phyloP scores from a whole-genome alignment of 768 basidiomycete genomes.

The Crepidotus variabilis region DNA sequence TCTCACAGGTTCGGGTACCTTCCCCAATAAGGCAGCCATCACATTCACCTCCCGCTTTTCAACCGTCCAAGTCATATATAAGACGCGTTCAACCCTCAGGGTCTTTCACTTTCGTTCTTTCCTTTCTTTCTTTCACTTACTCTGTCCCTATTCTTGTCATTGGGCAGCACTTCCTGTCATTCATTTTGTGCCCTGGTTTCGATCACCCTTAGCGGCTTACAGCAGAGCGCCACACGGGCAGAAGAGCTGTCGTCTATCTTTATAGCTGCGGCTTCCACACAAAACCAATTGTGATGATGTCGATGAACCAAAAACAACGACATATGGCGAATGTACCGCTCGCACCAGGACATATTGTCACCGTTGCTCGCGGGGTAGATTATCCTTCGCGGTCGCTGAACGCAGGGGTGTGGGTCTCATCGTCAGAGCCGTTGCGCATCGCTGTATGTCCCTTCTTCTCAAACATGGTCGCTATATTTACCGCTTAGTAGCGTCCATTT shows the following conservation, averaged over 20 bases:
- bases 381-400: background rate
- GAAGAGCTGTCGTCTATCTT: no score
- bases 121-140: background rate
- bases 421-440: constrained; percentile 2
- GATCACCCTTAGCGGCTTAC: no score
- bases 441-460: background rate
- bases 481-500: background rate
- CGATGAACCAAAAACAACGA: background rate
- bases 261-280: no score
- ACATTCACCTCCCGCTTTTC: background rate
- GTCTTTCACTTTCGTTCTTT: background rate
- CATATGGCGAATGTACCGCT: background rate
- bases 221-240: no score
- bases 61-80: background rate
- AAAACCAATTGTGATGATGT: background rate
- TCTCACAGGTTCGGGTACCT: background rate
- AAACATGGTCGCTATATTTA: background rate
- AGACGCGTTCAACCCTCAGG: background rate
- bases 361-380: background rate
- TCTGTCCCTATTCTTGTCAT: background rate
- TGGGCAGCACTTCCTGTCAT: background rate
- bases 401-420: background rate
- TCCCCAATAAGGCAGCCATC: background rate
- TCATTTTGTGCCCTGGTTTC: background rate
- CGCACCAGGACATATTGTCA: background rate